Base-by-base conservation (phyloP, 805 yeast species). In the Saturnispora diversa region DNA sequence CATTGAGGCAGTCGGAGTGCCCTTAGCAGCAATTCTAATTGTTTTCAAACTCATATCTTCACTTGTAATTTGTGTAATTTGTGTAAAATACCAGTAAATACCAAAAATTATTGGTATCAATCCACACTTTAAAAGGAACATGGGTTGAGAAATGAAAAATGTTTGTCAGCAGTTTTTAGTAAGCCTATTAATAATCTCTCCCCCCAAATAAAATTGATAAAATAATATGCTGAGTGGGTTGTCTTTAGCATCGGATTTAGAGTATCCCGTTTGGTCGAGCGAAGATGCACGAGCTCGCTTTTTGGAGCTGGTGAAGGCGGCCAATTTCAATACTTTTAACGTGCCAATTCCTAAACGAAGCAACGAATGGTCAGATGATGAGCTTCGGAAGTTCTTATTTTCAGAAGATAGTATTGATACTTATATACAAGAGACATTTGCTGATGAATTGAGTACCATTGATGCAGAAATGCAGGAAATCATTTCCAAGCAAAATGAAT, bases 1-100 rank as follows among this genome's bases (percentile, higher is more conserved):
- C 25, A 87, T 64, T 1, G 87, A 77, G 1, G 84, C 80, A 1
- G 77, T 65, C 5, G 79, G 72, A 1, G 64, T 61, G 7, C 46
- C 46, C 15, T 59, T 61, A 4, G 73, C 66, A 7, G 70, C 60
- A 12, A 68, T 52, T 32, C 70, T 56, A 2, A 68, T 48, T 0
- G 65, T 64, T 6, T 62, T 51, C 16, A 54, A 32, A 11, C 45
- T 33, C 50, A 45, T 43, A 3, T 22, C n/a, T n/a, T n/a, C n/a
- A n/a, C n/a, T n/a, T 11, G 15, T 17, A 22, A 7, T 13, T 16
- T 16, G 31, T 50, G 6, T 22, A 42, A 2, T 39, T 40, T 25
- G 21, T n/a, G 29, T 22, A 16, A 21, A 20, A 35, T 33, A 24
- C 9, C 9, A 26, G 27, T 33, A 16, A 12, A 24, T 23, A 26